Base-by-base conservation (phyloP, 1,284 basidiomycete genomes). In the Hemileia vastatrix region DNA sequence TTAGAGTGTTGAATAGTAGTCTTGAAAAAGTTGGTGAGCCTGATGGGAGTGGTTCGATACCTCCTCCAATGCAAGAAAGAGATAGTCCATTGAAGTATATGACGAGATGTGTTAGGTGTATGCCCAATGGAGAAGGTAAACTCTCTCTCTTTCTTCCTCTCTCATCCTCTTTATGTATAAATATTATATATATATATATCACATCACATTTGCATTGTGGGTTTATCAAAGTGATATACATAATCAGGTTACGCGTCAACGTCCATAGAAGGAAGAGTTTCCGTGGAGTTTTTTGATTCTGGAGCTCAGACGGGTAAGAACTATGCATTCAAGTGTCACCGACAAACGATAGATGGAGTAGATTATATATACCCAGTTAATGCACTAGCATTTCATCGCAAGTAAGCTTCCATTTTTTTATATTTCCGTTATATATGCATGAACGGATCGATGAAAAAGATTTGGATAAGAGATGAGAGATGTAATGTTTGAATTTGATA, bases 311-410 rank as follows among this genome's bases (percentile, higher is more conserved):
- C 69, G 44, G 84, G 86, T 15, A 86, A 88, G 75, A 96, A 96
- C 77, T 99, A 98, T 75, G 95, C 95, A 1, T 99, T 97, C 83
- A 93, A 97, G 74, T 96, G 93, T 70, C 94, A 99, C 73, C 82
- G 94, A 18, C 86, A 91, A 73, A 85, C 87, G 1, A 84, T 92
- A 56, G 86, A 90, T 53, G 88, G 88, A 40, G 86, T 88, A n/a
- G 95, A 99, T 74, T 88, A 92, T 67, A 92, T 97, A n/a, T 98
- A 91, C 84, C 92, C 94, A 0, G 93, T 98, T 67, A 95, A 97
- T 72, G 84, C 88, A 0, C 81, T 99, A 32, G 90, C 90, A 0
- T 98, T 97, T 79, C 91, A 97, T 71, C 91, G 94, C 0, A 79
- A 82, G 82, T 91, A 73, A 67, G 85, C 75, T 23, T 54, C 61